Evolutionary conservation across 169 alveolate genomes (phyloP).

Genomic region (Neospora caninum): DNA sequence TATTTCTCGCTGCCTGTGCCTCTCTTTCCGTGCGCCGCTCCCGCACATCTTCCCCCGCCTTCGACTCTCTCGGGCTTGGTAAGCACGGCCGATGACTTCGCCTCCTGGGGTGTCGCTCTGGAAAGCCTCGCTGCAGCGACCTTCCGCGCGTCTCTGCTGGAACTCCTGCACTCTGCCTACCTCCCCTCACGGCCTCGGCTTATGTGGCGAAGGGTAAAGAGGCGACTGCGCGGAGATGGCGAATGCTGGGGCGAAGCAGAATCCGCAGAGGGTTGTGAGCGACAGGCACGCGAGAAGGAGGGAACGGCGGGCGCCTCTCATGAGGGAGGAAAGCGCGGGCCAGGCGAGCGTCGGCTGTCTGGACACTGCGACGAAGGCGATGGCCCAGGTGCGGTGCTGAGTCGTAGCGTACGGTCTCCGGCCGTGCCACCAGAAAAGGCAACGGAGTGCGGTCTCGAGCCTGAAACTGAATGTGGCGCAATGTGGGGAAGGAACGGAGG

Average conservation of each 20-base stretch:
- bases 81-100: not conserved
- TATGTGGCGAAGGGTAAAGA: conserved; percentile 15
- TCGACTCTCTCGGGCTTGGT: not conserved
- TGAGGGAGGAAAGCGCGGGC: too few species aligned
- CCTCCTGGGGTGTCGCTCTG: not conserved
- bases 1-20: conserved; percentile 36
- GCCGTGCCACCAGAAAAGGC: not conserved
- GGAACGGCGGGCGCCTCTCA: not conserved
- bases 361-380: too few species aligned
- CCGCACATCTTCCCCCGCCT: not conserved
- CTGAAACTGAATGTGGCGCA: not conserved
- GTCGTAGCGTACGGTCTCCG: not conserved
- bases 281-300: not conserved
- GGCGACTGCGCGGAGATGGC: not conserved
- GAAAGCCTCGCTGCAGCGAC: conserved; percentile 28
- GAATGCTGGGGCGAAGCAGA: conserved; percentile 14
- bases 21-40: conserved; percentile 8
- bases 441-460: not conserved
- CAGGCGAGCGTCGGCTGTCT: too few species aligned
- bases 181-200: conserved; percentile 17
- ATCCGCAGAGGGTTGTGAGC: not conserved
- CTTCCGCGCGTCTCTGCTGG: not conserved
- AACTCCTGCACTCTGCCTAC: not conserved
- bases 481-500: not conserved
- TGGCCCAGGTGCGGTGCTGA: too few species aligned